Evolutionary conservation across 176 grass and related monocot species (phyloP).

Genomic region (Thalia dealbata): DNA sequence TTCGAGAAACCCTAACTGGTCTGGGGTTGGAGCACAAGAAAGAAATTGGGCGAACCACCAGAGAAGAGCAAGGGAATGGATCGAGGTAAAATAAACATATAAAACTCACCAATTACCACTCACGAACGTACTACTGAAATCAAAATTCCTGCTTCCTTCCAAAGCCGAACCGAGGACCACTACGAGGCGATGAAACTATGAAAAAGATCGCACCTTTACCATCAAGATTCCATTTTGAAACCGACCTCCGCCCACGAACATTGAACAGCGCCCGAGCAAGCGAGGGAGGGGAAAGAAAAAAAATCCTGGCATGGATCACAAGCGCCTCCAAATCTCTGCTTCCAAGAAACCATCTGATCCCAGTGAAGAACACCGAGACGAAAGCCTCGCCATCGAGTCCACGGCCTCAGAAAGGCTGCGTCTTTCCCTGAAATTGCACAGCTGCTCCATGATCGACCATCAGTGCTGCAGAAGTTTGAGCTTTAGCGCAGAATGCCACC

Average conservation of each 20-base stretch:
- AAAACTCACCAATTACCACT: neutral
- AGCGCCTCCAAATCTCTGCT: neutral
- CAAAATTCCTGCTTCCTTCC: conserved; percentile 3
- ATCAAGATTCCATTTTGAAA: conserved; percentile 1
- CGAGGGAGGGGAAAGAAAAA: neutral
- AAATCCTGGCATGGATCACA: neutral
- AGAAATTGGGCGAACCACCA: neutral
- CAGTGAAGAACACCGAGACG: neutral
- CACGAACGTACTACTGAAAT: neutral
- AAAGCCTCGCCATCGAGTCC: neutral
- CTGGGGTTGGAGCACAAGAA: neutral
- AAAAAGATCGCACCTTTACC: conserved; percentile 1
- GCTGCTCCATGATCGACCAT: neutral
- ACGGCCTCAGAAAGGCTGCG: neutral
- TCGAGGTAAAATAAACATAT: neutral
- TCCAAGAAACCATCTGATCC: neutral
- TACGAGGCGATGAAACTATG: neutral
- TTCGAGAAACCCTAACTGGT: neutral
- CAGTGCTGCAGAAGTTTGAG: neutral
- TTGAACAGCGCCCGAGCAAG: neutral
- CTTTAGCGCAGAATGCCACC: neutral
- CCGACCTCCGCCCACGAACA: neutral
- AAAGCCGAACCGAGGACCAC: neutral
- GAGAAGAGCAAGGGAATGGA: neutral
- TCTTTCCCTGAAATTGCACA: neutral